These are phyloP conservation scores for Exserohilum rostratum DNA, from an alignment of 2,329 filamentous ascomycete genomes.

Conservation along the genomic window DNA sequence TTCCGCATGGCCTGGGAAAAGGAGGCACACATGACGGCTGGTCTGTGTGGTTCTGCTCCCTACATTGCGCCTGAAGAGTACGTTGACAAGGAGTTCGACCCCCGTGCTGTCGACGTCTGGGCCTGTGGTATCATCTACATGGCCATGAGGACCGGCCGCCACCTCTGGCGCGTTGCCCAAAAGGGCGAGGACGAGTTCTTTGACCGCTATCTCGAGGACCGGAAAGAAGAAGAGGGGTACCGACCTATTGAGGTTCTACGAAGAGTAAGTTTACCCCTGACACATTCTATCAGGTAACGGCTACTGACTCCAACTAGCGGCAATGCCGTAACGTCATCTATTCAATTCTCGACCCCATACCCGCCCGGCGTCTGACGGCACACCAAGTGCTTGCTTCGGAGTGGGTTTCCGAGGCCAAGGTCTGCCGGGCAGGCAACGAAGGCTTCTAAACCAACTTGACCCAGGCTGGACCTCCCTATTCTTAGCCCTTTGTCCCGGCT, in stretches of 20 bases:
- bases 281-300: neutral
- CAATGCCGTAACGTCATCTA: conserved; percentile 99
- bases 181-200: conserved; percentile 98
- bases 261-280: conserved; percentile 68
- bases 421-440: conserved; percentile 96
- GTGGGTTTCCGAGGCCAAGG: conserved; percentile 96
- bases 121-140: conserved; percentile 99
- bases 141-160: conserved; percentile 96
- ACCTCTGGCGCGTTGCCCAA: conserved; percentile 95
- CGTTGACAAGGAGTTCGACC: conserved; percentile 92
- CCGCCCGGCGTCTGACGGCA: conserved; percentile 87
- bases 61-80: conserved; percentile 99
- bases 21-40: conserved; percentile 96
- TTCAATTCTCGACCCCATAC: conserved; percentile 95
- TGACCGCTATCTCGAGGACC: conserved; percentile 87
- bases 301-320: conserved; percentile 63
- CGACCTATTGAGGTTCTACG: conserved; percentile 94
- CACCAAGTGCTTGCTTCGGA: conserved; percentile 97
- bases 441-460: conserved; percentile 67
- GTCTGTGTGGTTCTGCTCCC: conserved; percentile 92
- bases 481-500: conserved; percentile 10
- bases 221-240: conserved; percentile 93
- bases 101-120: conserved; percentile 97
- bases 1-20: conserved; percentile 99
- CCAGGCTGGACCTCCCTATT: conserved; percentile 14